Evolutionary conservation across 73 alveolate genomes (phyloP), one percentile per base, ranked within the genome.

Genomic region (Tetrahymena borealis): DNA sequence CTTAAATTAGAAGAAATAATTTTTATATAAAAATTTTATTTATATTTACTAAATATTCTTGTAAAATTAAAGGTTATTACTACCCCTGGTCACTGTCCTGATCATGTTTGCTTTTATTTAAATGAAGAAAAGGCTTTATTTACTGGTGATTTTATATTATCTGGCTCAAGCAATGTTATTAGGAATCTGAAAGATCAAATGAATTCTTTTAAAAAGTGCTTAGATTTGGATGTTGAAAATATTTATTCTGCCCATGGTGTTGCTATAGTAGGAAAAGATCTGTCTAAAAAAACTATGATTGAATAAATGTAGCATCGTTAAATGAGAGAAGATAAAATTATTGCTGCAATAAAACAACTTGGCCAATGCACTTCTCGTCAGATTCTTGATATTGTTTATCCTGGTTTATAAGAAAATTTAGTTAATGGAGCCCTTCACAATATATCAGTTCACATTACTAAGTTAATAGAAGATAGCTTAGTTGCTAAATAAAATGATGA

Each of bases 61-160:
- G 15, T 3, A 4, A 32, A 78, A 18, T 1, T 33, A 8, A 10
- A 79, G 43, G 40, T 35, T 79, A 36, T 35, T 28, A 79, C 39
- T 32, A 85, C 60, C 85, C 95, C 91, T 39, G 94, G 93, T 18
- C 93, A 91, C 40, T 91, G 91, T 24, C 39, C 40, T 16, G 97
- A 95, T 90, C 96, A 93, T 42, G 77, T 43, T 43, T 40, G 92
- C 35, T 93, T 94, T 37, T 90, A 39, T 7, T 28, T 78, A 3
- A n/a, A 40, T 15, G 91, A 95, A 32, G 91, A 90, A 90, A 40
- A 95, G 8, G 78, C 95, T 39, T 43, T 91, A 32, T 95, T 95
- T 78, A 79, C 95, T 36, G 96, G 97, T 28, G 97, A 95, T 90
- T 42, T 40, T 40, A 16, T 95, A 0, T 33, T 95, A 43, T 96